Conservation (phyloP, 208 protist species). For the Leishmania lainsoni region DNA sequence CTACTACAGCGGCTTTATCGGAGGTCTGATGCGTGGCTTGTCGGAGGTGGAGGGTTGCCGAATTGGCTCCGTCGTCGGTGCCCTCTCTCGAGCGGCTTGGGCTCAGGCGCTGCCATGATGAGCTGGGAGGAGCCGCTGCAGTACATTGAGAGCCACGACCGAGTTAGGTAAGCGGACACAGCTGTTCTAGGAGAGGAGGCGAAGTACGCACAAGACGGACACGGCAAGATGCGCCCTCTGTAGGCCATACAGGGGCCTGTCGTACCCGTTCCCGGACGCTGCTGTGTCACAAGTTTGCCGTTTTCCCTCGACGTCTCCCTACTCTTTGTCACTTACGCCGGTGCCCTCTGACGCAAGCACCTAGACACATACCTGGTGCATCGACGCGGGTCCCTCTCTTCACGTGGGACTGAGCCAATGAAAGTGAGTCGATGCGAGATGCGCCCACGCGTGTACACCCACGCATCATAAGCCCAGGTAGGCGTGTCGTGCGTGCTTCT, state of each 20-base stretch:
- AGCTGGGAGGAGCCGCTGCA: constrained; percentile 12
- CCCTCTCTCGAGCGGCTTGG: constrained; percentile 32
- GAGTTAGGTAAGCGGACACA: constrained; percentile 1
- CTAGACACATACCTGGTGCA: background rate
- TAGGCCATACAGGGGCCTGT: background rate
- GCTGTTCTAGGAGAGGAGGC: background rate
- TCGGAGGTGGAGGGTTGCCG: constrained; percentile 21
- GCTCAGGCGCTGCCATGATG: constrained; percentile 29
- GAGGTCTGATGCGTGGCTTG: constrained; percentile 16
- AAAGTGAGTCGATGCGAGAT: background rate
- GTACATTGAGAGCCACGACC: constrained; percentile 9
- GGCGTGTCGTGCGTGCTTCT: background rate
- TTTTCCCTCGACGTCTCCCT: background rate
- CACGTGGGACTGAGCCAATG: background rate
- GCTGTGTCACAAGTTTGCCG: background rate
- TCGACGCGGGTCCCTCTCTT: background rate
- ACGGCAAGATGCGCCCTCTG: constrained; percentile 1
- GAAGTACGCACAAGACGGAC: background rate
- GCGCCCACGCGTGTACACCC: background rate
- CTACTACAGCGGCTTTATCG: constrained; percentile 29
- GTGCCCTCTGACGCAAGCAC: background rate
- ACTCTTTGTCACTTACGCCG: background rate
- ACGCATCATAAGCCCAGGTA: background rate
- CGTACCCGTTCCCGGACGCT: background rate
- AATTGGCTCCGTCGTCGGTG: constrained; percentile 23